phyloP scores from a whole-genome alignment of 2,329 filamentous ascomycete species.

The Aspergillus unguis region DNA sequence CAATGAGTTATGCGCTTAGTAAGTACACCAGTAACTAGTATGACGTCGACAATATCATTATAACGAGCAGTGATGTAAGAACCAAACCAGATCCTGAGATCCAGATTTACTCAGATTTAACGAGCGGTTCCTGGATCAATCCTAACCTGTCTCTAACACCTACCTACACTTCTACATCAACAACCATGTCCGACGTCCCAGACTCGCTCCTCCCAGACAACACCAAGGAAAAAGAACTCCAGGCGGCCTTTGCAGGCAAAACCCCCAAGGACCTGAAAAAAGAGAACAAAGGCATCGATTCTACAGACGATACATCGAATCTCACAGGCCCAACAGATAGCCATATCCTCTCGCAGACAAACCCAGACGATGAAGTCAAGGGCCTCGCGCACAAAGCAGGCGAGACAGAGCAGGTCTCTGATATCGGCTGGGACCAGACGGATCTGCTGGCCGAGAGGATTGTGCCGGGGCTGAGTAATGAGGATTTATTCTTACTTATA shows the following conservation, averaged over 20 bases:
- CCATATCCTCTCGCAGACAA: conserved; percentile 15
- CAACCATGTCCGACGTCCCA: neutral
- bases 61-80: no score
- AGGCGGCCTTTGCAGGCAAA: neutral
- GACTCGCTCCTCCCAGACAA: neutral
- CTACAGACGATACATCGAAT: neutral
- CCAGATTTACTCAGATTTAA: no score
- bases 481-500: conserved; percentile 69
- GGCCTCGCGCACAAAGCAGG: conserved; percentile 17
- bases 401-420: conserved; percentile 10
- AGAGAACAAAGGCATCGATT: neutral
- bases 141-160: no score
- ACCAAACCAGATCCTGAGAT: no score
- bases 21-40: no score
- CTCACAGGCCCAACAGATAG: conserved; percentile 16
- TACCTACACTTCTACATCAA: no score
- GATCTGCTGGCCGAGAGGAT: conserved; percentile 12
- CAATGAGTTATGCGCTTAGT: no score
- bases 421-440: conserved; percentile 15
- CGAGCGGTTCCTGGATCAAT: no score
- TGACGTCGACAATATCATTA: no score
- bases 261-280: neutral
- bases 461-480: conserved; percentile 49
- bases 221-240: neutral
- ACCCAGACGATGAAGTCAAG: conserved; percentile 16